These are phyloP conservation scores for Staphylotrichum longicolle DNA, from an alignment of 495 filamentous ascomycete species.

Conservation along the genomic window DNA sequence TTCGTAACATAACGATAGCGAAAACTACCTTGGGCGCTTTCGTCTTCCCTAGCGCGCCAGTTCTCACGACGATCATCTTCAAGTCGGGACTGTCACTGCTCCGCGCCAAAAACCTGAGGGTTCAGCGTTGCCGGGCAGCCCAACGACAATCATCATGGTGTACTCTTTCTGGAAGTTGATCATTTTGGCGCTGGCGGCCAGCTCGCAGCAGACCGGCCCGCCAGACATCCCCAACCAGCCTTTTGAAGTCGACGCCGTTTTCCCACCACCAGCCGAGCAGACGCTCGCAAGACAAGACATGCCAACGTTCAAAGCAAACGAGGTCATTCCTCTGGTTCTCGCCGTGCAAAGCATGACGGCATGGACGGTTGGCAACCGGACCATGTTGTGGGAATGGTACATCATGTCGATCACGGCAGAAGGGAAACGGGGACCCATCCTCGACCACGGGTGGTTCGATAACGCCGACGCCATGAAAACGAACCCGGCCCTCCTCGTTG, in stretches of 20 bases:
- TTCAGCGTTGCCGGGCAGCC: too few relatives aligned
- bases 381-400: not conserved
- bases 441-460: not conserved
- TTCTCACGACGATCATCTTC: too few relatives aligned
- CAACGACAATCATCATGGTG: too few relatives aligned
- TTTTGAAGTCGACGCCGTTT: slow-evolving; percentile 11
- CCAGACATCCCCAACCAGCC: too few relatives aligned
- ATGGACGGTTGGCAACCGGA: slow-evolving; percentile 1
- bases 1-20: too few relatives aligned
- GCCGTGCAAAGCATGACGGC: not conserved
- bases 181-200: too few relatives aligned
- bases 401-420: not conserved
- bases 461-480: not conserved
- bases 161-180: too few relatives aligned
- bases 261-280: not conserved
- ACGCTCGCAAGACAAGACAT: not conserved
- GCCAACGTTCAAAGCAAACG: slow-evolving; percentile 3
- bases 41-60: too few relatives aligned
- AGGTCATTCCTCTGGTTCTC: slow-evolving; percentile 1
- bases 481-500: slow-evolving; percentile 1
- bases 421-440: not conserved
- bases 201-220: too few relatives aligned
- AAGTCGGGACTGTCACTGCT: too few relatives aligned
- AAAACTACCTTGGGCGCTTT: too few relatives aligned
- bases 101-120: too few relatives aligned